Conservation (phyloP, 495 filamentous ascomycete genomes). For the Niebla homalea region DNA sequence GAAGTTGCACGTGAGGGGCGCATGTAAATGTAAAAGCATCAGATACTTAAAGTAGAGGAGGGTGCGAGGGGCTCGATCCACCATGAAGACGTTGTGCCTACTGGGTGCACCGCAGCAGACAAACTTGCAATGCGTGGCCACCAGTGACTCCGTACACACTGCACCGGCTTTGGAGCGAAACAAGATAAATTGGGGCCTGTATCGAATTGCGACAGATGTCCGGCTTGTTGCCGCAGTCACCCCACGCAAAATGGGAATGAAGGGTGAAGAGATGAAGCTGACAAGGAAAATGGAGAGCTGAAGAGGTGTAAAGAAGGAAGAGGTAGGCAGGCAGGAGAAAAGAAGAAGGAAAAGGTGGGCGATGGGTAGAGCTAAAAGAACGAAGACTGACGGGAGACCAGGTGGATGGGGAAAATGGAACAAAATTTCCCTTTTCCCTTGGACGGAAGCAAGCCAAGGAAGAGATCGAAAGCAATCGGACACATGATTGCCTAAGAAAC, state of each 20-base stretch:
- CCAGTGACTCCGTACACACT: no score
- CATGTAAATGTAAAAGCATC: neutral
- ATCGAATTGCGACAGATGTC: no score
- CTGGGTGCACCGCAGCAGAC: no score
- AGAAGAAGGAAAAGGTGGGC: constrained; percentile 4
- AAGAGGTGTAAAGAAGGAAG: constrained; percentile 2
- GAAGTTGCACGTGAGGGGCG: neutral
- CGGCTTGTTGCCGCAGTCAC: no score
- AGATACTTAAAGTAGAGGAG: no score
- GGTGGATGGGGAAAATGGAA: constrained; percentile 3
- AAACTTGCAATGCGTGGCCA: no score
- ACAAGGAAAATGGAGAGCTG: constrained; percentile 1
- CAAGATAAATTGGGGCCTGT: no score
- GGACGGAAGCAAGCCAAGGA: constrained; percentile 15
- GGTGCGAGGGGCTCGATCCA: no score
- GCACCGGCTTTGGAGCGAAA: no score
- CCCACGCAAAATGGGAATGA: neutral
- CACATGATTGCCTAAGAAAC: no score
- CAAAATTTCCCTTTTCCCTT: constrained; percentile 5
- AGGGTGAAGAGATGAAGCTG: neutral
- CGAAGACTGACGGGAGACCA: constrained; percentile 1
- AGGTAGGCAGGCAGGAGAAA: neutral
- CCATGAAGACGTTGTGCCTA: no score
- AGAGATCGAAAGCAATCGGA: constrained; percentile 3
- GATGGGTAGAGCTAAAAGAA: neutral